These are phyloP conservation scores for Botrytis porri DNA, from an alignment of 2,329 filamentous ascomycete species.

Conservation along the genomic window DNA sequence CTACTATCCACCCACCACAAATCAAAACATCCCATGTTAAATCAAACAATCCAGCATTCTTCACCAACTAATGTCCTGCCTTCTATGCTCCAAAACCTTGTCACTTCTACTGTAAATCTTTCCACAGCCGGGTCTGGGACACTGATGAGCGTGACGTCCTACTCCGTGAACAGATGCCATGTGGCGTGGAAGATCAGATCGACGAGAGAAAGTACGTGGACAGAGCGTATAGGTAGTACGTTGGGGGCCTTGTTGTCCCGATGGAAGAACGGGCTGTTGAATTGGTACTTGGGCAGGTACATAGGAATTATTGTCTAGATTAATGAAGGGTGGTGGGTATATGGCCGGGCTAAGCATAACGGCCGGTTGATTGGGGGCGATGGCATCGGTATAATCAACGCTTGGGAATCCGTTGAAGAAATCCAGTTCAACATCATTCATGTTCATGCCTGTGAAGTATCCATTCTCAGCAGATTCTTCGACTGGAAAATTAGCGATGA, in stretches of 20 bases:
- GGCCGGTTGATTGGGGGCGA: rapidly evolving
- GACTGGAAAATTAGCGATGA: not conserved
- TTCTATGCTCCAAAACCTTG: not conserved
- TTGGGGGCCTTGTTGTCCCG: not conserved
- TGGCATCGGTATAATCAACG: rapidly evolving
- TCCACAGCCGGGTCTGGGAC: not conserved
- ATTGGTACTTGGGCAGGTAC: rapidly evolving
- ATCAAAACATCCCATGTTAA: not conserved
- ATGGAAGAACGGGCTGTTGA: not conserved
- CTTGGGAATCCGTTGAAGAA: not conserved
- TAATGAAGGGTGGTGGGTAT: not conserved
- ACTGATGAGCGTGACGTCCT: not conserved
- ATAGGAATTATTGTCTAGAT: not conserved
- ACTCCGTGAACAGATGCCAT: not conserved
- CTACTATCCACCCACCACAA: not conserved
- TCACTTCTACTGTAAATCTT: not conserved
- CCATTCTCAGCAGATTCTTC: rapidly evolving
- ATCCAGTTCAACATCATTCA: not conserved
- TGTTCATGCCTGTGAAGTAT: rapidly evolving
- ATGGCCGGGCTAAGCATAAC: not conserved
- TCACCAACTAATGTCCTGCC: not conserved
- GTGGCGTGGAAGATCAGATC: not conserved
- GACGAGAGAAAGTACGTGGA: not conserved
- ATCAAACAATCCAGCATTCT: not conserved
- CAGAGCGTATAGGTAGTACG: not conserved